Percentiles rank a stretch among this genome's conserved stretches.
These are phyloP conservation scores for Pythium apleroticum DNA, from an alignment of 352 stramenopile genomes.

Conservation along the genomic window DNA sequence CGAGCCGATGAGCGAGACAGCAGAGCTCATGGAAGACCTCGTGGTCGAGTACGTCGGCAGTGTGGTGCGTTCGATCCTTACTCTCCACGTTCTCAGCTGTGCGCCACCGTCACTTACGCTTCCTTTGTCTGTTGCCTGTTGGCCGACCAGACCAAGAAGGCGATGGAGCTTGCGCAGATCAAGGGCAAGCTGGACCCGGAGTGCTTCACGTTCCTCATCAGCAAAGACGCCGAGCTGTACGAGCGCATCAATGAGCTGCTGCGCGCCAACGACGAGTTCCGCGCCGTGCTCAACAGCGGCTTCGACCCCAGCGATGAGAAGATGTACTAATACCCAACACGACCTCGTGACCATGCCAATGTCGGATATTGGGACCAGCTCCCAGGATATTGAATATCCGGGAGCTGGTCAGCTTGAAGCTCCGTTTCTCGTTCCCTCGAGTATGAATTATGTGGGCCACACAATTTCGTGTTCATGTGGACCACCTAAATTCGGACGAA, in stretches of 20 bases:
- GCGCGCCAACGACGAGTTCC: constrained; percentile 85
- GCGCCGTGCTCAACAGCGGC: constrained; percentile 82
- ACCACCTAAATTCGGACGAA: not conserved
- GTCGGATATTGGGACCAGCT: too few species aligned
- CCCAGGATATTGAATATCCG: too few species aligned
- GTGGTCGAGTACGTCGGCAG: constrained; percentile 79
- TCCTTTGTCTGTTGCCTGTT: not conserved
- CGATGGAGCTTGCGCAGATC: constrained; percentile 74
- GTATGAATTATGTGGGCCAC: constrained; percentile 10
- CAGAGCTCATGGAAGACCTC: constrained; percentile 84
- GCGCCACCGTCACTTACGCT: too few species aligned
- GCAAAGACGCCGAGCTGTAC: constrained; percentile 81
- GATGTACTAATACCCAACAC: constrained; percentile 73
- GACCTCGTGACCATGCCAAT: too few species aligned
- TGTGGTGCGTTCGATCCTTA: constrained; percentile 68
- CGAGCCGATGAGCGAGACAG: constrained; percentile 70
- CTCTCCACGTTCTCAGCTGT: not conserved
- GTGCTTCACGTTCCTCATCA: constrained; percentile 89
- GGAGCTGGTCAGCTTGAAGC: not conserved
- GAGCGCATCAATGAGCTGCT: constrained; percentile 81
- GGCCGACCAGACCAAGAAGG: constrained; percentile 72
- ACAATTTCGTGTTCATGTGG: not conserved
- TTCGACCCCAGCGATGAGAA: constrained; percentile 89
- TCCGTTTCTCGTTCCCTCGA: not conserved
- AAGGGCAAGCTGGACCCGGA: constrained; percentile 87